phyloP scores from a whole-genome alignment of 2,329 filamentous ascomycete species.

The Tolypocladium paradoxum region DNA sequence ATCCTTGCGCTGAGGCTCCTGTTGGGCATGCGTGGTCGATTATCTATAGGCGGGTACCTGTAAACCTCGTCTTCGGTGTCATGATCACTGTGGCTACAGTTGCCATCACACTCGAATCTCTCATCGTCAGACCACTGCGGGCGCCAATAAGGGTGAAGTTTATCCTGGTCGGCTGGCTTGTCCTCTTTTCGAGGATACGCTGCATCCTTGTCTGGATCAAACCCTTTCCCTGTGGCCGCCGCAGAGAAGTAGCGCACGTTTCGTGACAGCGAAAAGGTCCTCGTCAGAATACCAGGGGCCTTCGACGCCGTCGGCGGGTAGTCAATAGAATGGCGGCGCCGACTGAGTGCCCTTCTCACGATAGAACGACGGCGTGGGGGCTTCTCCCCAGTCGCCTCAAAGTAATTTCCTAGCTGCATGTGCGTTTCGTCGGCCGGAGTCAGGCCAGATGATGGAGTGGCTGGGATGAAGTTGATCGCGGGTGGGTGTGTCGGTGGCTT shows the following conservation, averaged over 20 bases:
- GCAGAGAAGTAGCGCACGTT: slow-evolving; percentile 22
- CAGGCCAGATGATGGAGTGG: slow-evolving; percentile 49
- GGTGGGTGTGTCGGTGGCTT: slow-evolving; percentile 32
- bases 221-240: slow-evolving; percentile 10
- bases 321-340: slow-evolving; percentile 32
- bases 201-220: slow-evolving; percentile 15
- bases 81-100: slow-evolving; percentile 22
- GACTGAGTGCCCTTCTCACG: slow-evolving; percentile 42
- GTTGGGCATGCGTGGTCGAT: slow-evolving; percentile 32
- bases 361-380: slow-evolving; percentile 37
- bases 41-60: slow-evolving; percentile 37
- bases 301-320: slow-evolving; percentile 29
- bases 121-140: slow-evolving; percentile 34
- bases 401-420: slow-evolving; percentile 42
- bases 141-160: slow-evolving; percentile 51
- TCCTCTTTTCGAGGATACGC: slow-evolving; percentile 33
- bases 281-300: slow-evolving; percentile 31
- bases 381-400: slow-evolving; percentile 34
- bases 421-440: slow-evolving; percentile 44
- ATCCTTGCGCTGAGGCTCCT: slow-evolving; percentile 41
- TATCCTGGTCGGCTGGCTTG: slow-evolving; percentile 38
- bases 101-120: slow-evolving; percentile 18
- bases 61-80: slow-evolving; percentile 30
- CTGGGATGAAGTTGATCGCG: slow-evolving; percentile 49
- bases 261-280: slow-evolving; percentile 44